These are phyloP conservation scores for Bruguiera sexangula DNA, from an alignment of 345 rosid genomes.

Conservation along the genomic window DNA sequence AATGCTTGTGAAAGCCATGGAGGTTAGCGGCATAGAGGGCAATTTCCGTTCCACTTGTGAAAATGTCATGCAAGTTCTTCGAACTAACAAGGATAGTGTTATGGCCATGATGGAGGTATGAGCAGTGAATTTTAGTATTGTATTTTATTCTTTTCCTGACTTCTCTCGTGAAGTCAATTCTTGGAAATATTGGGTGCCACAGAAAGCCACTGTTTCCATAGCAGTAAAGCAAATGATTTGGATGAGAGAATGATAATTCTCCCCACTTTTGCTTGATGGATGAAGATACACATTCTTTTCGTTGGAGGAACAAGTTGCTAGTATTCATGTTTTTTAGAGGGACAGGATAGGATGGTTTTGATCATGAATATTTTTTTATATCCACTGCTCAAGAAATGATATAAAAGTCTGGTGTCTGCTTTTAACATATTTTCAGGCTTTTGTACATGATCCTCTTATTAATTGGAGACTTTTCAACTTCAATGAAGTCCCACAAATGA, in stretches of 20 bases:
- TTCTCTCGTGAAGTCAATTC: not conserved
- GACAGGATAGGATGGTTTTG: too few species aligned
- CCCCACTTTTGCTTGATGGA: too few species aligned
- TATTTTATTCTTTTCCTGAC: not conserved
- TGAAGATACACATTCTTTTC: too few species aligned
- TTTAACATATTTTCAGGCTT: slow-evolving; percentile 54
- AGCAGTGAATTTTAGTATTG: slow-evolving; percentile 5
- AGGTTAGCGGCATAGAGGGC: slow-evolving; percentile 97
- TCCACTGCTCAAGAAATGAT: too few species aligned
- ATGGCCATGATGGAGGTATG: slow-evolving; percentile 99
- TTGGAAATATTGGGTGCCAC: not conserved
- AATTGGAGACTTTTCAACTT: slow-evolving; percentile 99
- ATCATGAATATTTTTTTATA: too few species aligned
- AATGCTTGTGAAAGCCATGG: slow-evolving; percentile 99
- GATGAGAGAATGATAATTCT: too few species aligned
- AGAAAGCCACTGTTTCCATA: too few species aligned
- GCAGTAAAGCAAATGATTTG: too few species aligned
- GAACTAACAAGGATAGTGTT: slow-evolving; percentile 84
- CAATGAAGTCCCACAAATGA: slow-evolving; percentile 93
- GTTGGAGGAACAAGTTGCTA: too few species aligned
- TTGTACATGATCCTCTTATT: slow-evolving; percentile 97
- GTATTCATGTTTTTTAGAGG: too few species aligned
- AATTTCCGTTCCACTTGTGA: slow-evolving; percentile 92
- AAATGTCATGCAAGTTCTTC: slow-evolving; percentile 95
- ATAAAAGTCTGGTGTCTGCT: slow-evolving; percentile 10